These are phyloP conservation scores for Echria macrotheca DNA, from an alignment of 495 filamentous ascomycete species.

Conservation along the genomic window DNA sequence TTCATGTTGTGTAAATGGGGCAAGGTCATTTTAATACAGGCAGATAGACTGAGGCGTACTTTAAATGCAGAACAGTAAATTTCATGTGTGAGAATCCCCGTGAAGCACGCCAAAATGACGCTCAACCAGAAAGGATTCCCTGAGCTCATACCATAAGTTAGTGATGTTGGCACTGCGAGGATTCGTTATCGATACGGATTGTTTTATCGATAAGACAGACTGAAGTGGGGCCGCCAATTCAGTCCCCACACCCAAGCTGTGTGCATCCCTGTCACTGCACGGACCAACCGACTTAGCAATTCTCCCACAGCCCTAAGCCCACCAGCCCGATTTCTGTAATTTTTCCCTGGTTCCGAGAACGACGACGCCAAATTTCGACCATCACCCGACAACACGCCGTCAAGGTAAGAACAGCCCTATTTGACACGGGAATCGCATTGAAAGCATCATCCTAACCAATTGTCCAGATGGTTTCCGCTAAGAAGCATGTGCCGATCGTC, in stretches of 20 bases:
- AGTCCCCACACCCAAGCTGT: no score
- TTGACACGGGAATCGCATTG: background rate
- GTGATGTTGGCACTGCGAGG: no score
- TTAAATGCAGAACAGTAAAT: background rate
- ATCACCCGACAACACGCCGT: constrained; percentile 39
- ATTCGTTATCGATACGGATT: no score
- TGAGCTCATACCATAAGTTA: no score
- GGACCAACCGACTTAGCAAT: constrained; percentile 26
- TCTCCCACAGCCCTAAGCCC: constrained; percentile 33
- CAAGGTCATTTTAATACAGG: constrained; percentile 3
- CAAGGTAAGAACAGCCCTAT: constrained; percentile 37
- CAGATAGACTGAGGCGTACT: constrained; percentile 4
- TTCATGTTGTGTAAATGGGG: background rate
- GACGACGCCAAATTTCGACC: constrained; percentile 37
- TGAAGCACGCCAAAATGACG: no score
- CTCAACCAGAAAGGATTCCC: no score
- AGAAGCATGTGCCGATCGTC: constrained; percentile 97
- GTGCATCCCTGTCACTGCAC: constrained; percentile 12
- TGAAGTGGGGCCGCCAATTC: no score
- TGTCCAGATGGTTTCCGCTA: constrained; percentile 89
- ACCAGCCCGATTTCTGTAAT: constrained; percentile 32
- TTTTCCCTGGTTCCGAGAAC: constrained; percentile 33
- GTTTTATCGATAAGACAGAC: no score
- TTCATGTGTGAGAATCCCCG: no score
- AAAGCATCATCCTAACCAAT: constrained; percentile 26